These are phyloP conservation scores for Phytophthora multivora DNA, from an alignment of 352 stramenopile species.

Conservation along the genomic window DNA sequence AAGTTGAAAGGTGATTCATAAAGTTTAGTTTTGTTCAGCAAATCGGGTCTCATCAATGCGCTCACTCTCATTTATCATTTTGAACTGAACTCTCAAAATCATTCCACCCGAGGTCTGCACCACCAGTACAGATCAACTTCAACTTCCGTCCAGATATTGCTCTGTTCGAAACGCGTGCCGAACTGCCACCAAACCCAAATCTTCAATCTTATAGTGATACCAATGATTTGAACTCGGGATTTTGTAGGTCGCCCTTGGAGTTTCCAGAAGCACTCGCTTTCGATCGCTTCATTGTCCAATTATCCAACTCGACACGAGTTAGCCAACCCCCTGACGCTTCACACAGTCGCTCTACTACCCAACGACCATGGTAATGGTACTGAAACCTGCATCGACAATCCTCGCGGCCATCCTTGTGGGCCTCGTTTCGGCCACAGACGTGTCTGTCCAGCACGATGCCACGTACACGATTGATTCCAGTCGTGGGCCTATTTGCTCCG, in stretches of 20 bases:
- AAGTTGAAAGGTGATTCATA: background rate
- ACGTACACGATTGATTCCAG: background rate
- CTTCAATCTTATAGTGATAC: too few relatives aligned
- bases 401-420: background rate
- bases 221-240: background rate
- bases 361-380: conserved; percentile 9
- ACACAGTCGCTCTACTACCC: background rate
- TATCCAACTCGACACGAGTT: background rate
- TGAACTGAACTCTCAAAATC: too few relatives aligned
- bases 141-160: background rate
- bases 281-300: background rate
- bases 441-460: conserved; percentile 7
- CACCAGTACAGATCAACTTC: background rate
- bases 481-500: conserved; percentile 4
- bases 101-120: background rate
- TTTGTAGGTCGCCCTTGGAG: background rate
- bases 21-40: background rate
- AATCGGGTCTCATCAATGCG: too few relatives aligned
- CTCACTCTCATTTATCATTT: too few relatives aligned
- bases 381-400: background rate
- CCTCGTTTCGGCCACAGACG: background rate
- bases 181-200: background rate
- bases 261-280: background rate
- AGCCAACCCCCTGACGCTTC: background rate
- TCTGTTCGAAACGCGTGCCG: background rate